Percentiles rank a stretch among this genome's conserved stretches.
phyloP scores from a whole-genome alignment of 371 early-diverging fungal species.

The Circinella minor region DNA sequence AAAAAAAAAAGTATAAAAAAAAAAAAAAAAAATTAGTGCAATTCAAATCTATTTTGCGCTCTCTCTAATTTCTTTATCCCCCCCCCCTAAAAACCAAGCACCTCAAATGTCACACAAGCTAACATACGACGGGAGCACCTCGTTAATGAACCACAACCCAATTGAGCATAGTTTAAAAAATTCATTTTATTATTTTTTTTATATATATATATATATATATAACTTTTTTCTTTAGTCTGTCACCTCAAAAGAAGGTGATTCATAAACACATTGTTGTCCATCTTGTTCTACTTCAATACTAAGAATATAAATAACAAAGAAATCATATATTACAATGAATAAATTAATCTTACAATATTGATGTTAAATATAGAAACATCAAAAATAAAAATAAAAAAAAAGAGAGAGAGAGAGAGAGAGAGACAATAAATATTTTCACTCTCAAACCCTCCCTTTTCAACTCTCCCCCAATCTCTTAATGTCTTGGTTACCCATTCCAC shows the following conservation, averaged over 20 bases:
- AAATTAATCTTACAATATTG: too few species aligned
- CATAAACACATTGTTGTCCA: slow-evolving; percentile 1
- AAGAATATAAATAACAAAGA: background rate
- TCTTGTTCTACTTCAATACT: slow-evolving; percentile 9
- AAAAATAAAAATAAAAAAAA: too few species aligned
- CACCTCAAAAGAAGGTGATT: slow-evolving; percentile 10
- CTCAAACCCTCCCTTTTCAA: too few species aligned
- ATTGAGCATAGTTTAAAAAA: slow-evolving; percentile 8
- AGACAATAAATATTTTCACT: too few species aligned
- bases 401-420: too few species aligned
- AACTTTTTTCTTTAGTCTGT: slow-evolving; percentile 5
- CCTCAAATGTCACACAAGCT: slow-evolving; percentile 26
- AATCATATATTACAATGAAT: background rate
- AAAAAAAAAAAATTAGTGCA: background rate
- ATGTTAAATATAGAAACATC: too few species aligned
- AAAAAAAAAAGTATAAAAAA: background rate
- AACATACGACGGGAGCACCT: slow-evolving; percentile 23
- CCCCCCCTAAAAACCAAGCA: slow-evolving; percentile 7
- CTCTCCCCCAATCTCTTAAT: too few species aligned
- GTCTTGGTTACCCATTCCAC: too few species aligned
- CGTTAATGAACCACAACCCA: slow-evolving; percentile 15
- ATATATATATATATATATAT: too few species aligned
- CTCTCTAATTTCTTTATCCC: background rate
- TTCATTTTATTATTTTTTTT: slow-evolving; percentile 5
- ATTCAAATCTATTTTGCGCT: background rate